Evolutionary conservation across 176 grass and related monocot species (phyloP), one percentile per base, ranked within the genome.

Genomic region (Musa schizocarpa): DNA sequence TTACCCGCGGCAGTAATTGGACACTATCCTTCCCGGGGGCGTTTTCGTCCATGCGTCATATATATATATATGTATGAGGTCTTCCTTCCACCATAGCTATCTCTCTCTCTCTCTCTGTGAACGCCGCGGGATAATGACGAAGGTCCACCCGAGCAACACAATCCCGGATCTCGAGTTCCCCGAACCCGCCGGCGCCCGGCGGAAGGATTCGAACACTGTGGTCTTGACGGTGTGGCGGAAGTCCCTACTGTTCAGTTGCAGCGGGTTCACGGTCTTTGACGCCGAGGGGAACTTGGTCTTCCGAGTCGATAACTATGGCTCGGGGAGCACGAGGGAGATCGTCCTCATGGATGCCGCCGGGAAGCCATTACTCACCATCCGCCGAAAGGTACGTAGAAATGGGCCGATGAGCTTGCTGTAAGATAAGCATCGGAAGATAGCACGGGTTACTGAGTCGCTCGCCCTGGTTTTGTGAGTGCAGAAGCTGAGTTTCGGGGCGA

Each of bases 171-270:
- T 57, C 53, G 53, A 74, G 25, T 26, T 58, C 25, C 73, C 25
- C 16, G n/a, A 16, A 8, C 21, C 13, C 73, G 62, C 0, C 21
- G 48, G n/a, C 43, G 17, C 1, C 68, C 43, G 9, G 25, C 25
- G 65, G 26, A 68, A 48, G 20, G 53, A 13, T 10, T 43, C 34
- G 34, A 74, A 43, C 74, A 26, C 74, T 75, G 75, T 76, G 79
- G 74, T 82, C 71, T 72, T 98, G 71, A 98, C 94, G 17, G 68
- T 96, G 93, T 96, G 93, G 93, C 80, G 89, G 79, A 96, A 96
- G 85, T 92, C 89, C 13, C 89, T 92, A 53, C 76, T 96, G 53
- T 92, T 96, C 89, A 92, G 90, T 76, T 96, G 93, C 83, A 90
- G 78, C 65, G 93, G 93, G 5, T 96, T 92, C 86, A 90, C 89